A percentile compares a stretch with the other conserved stretches of the same genome.
These are phyloP conservation scores for Aspergillus heteromorphus DNA, from an alignment of 495 filamentous ascomycete species.

Conservation along the genomic window DNA sequence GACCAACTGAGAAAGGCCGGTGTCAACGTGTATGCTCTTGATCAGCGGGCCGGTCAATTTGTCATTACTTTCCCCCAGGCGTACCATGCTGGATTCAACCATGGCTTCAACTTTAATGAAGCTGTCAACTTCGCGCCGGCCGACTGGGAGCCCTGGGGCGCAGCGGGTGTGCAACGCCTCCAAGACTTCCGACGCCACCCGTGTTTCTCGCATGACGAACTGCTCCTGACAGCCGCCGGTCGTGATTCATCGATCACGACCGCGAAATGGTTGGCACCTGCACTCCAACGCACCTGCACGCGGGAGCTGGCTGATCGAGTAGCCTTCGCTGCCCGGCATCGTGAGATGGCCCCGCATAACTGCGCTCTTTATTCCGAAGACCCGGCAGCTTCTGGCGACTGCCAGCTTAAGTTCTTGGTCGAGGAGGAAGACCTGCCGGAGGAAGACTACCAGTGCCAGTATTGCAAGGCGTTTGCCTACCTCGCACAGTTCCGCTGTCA, in stretches of 20 bases:
- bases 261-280: conserved; percentile 89
- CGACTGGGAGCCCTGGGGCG: conserved; percentile 96
- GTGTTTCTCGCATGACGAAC: conserved; percentile 95
- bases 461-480: conserved; percentile 90
- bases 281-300: conserved; percentile 67
- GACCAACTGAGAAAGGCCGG: conserved; percentile 94
- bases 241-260: conserved; percentile 83
- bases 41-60: conserved; percentile 93
- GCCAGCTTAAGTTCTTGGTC: conserved; percentile 42
- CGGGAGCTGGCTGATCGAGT: conserved; percentile 66
- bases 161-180: conserved; percentile 77
- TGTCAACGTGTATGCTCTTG: conserved; percentile 85
- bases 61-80: conserved; percentile 93
- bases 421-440: conserved; percentile 74
- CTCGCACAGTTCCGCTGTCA: conserved; percentile 84
- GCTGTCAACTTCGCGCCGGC: conserved; percentile 95
- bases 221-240: conserved; percentile 81
- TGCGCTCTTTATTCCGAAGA: conserved; percentile 38
- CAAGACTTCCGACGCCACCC: conserved; percentile 86
- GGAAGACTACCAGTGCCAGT: conserved; percentile 82
- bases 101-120: conserved; percentile 98
- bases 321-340: conserved; percentile 61
- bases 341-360: conserved; percentile 44
- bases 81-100: conserved; percentile 92
- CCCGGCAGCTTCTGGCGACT: conserved; percentile 25